These are phyloP conservation scores for Russula earlei DNA, from an alignment of 768 basidiomycete genomes.

Conservation along the genomic window DNA sequence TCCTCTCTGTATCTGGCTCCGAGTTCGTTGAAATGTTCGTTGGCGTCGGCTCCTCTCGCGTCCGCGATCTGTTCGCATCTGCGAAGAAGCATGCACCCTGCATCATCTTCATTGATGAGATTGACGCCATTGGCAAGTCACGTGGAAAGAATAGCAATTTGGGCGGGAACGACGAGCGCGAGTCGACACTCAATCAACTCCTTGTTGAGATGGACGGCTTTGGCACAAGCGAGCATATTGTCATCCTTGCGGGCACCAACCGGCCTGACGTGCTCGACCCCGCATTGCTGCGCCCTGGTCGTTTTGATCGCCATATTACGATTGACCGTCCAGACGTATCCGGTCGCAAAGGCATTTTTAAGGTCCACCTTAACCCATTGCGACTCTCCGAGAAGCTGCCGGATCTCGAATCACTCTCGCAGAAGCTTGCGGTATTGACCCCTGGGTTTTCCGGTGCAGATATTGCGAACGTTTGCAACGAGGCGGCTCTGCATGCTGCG, in stretches of 20 bases:
- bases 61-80: conserved; percentile 93
- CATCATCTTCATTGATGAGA: conserved; percentile 99
- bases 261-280: conserved; percentile 92
- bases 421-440: conserved; percentile 92
- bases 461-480: conserved; percentile 98
- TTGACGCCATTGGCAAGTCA: conserved; percentile 96
- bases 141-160: conserved; percentile 69
- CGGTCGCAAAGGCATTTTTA: conserved; percentile 88
- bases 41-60: conserved; percentile 94
- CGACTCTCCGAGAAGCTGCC: conserved; percentile 50
- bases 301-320: conserved; percentile 93
- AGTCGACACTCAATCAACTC: conserved; percentile 94
- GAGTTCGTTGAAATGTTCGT: conserved; percentile 99
- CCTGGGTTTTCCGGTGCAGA: conserved; percentile 99
- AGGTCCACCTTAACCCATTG: conserved; percentile 83
- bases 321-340: conserved; percentile 93
- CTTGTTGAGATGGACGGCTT: conserved; percentile 99
- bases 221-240: conserved; percentile 92
- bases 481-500: conserved; percentile 92
- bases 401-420: conserved; percentile 53
- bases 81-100: conserved; percentile 97
- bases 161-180: conserved; percentile 94
- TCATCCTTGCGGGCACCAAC: conserved; percentile 95
- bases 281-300: conserved; percentile 93
- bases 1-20: conserved; percentile 96